Evolutionary conservation across 2,329 filamentous ascomycete species (phyloP).

Genomic region (Ceratocystis huliohia): DNA sequence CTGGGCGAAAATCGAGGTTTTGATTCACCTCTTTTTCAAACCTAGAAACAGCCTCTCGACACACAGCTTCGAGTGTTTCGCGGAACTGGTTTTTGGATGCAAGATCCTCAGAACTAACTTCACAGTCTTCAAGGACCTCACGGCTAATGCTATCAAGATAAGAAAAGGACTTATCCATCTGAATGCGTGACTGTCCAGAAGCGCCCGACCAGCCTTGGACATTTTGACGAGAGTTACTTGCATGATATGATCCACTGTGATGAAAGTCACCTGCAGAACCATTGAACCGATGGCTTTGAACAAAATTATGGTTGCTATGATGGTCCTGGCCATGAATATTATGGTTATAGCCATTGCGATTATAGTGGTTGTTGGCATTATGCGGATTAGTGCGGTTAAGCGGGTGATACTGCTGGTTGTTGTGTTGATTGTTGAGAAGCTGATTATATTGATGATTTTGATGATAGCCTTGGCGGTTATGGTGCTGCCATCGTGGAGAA

Average conservation of each 20-base stretch:
- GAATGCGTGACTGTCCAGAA: neutral
- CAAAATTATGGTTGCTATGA: neutral
- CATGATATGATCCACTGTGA: neutral
- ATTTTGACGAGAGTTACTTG: neutral
- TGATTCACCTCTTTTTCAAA: constrained; percentile 36
- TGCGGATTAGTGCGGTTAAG: neutral
- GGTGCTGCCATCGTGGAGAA: neutral
- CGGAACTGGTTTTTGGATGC: constrained; percentile 61
- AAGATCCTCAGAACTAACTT: constrained; percentile 52
- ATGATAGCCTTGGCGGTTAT: neutral
- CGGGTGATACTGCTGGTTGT: neutral
- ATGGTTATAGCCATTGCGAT: neutral
- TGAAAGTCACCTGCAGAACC: constrained; percentile 5
- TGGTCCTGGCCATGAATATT: constrained; percentile 1
- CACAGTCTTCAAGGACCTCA: constrained; percentile 41
- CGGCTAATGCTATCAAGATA: constrained; percentile 20
- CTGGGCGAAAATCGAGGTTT: constrained; percentile 36
- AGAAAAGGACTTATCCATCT: neutral
- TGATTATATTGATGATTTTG: neutral
- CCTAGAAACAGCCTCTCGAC: constrained; percentile 43
- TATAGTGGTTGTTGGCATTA: neutral
- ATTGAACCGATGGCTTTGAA: neutral
- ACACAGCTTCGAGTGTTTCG: constrained; percentile 48
- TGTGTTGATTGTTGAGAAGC: neutral
- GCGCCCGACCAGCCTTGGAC: neutral